These are phyloP conservation scores for Pezicula rhizophila DNA, from an alignment of 2,329 filamentous ascomycete species.

Conservation along the genomic window DNA sequence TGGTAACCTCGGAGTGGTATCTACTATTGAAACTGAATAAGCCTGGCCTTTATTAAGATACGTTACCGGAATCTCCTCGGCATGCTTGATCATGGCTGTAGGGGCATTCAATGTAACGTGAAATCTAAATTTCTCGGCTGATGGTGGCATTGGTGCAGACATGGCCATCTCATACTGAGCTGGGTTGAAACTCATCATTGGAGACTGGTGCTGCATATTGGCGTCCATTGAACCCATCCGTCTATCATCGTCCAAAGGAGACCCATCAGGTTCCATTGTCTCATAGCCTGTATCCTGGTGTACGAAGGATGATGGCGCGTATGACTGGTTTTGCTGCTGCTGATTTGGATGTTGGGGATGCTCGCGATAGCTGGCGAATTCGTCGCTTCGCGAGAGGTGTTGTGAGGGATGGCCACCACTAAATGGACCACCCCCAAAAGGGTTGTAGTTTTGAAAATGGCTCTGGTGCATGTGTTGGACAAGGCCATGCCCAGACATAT, in stretches of 20 bases:
- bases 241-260: slow-evolving; percentile 56
- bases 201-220: slow-evolving; percentile 55
- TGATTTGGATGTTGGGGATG: slow-evolving; percentile 33
- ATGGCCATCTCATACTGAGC: slow-evolving; percentile 41
- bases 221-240: slow-evolving; percentile 52
- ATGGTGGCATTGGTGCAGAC: slow-evolving; percentile 41
- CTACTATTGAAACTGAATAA: slow-evolving; percentile 79
- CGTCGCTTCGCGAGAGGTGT: slow-evolving; percentile 9
- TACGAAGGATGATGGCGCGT: slow-evolving; percentile 73
- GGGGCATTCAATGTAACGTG: slow-evolving; percentile 87
- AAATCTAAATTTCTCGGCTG: slow-evolving; percentile 75
- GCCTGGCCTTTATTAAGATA: slow-evolving; percentile 97
- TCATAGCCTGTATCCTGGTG: slow-evolving; percentile 78
- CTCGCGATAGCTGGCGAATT: slow-evolving; percentile 27
- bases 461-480: slow-evolving; percentile 41
- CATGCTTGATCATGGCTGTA: slow-evolving; percentile 89
- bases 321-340: slow-evolving; percentile 43
- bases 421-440: slow-evolving; percentile 49
- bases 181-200: slow-evolving; percentile 52
- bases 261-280: slow-evolving; percentile 68
- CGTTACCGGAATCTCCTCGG: slow-evolving; percentile 90
- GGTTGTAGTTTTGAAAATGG: slow-evolving; percentile 62
- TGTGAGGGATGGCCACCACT: background rate
- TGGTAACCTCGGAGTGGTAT: slow-evolving; percentile 61
- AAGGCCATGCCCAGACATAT: slow-evolving; percentile 55